Evolutionary conservation across 495 filamentous ascomycete species (phyloP), one percentile per base, ranked within the genome.

Genomic region (Podospora pseudopauciseta): DNA sequence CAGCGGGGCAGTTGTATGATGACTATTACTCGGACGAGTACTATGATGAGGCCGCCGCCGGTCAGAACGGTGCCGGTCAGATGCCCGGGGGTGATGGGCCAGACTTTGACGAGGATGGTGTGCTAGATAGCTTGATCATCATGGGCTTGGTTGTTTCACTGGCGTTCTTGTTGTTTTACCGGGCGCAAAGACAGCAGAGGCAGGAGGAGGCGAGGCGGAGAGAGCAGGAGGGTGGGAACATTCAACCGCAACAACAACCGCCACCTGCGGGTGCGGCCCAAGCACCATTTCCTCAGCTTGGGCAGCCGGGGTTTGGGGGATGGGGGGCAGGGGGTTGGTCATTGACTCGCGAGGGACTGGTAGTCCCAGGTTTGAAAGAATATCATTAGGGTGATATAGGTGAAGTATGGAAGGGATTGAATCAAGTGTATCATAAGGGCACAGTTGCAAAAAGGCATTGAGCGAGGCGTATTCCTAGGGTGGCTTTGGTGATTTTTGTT

Each of bases 101-200:
- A 7, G 77, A 92, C 9, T 60, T 77, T 23, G 79, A 92, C 72
- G 90, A 87, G 13, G 87, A 89, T 20, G 84, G 86, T 6, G 83
- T 93, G 67, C 69, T 97, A 13, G 95, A 99, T 78, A 94, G 90
- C 44, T 73, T 97, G 15, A 83, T 96, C 26, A 97, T 99, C 67
- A 78, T 97, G 2, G 88, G 84, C 1, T 76, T 98, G 55, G 89
- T 91, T 1, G 90, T 87, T 1, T 87, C 88, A 0, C 82, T 98
- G 32, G 85, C 90, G 1, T 87, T 91, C 63, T 79, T 98, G 66
- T 85, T 98, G 27, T 94, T 91, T 73, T 93, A 95, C 75, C 84
- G 96, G 32, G 89, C 92, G 66, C 90, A 94, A 72, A 83, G 91
- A 28, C 90, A 92, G 68, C 84, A 87, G 68, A 83, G 91, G 32